A percentile compares a stretch with the other conserved stretches of the same genome.
phyloP scores from a whole-genome alignment of 2,329 filamentous ascomycete species.

The Phialemonium atrogriseum region DNA sequence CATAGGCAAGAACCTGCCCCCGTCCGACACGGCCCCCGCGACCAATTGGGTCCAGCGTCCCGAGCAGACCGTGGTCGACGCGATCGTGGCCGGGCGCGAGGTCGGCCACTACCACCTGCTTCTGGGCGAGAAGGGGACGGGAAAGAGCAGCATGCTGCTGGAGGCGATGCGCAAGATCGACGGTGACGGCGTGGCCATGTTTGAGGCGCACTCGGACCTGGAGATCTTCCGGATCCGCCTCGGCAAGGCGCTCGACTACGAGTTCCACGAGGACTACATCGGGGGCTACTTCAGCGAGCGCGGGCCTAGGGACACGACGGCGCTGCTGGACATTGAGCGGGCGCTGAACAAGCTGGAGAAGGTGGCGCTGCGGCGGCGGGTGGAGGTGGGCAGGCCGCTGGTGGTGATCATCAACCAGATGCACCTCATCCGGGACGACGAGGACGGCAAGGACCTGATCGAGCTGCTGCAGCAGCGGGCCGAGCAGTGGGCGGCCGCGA shows the following conservation, averaged over 20 bases:
- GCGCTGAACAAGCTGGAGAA: constrained; percentile 98
- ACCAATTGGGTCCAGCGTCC: constrained; percentile 76
- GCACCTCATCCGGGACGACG: constrained; percentile 84
- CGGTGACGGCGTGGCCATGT: constrained; percentile 85
- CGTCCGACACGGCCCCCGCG: constrained; percentile 25
- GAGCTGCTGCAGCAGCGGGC: constrained; percentile 93
- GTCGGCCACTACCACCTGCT: constrained; percentile 84
- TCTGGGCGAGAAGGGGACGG: constrained; percentile 91
- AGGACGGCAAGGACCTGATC: constrained; percentile 85
- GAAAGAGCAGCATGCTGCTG: constrained; percentile 92
- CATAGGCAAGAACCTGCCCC: constrained; percentile 46
- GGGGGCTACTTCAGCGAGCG: constrained; percentile 92
- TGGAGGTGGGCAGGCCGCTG: constrained; percentile 57
- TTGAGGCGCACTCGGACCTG: constrained; percentile 89
- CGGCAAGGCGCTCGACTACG: constrained; percentile 90
- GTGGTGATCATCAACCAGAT: constrained; percentile 93
- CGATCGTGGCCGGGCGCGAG: constrained; percentile 66
- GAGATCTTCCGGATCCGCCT: constrained; percentile 92
- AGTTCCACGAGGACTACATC: constrained; percentile 97
- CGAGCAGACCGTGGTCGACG: constrained; percentile 74
- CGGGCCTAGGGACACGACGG: constrained; percentile 84
- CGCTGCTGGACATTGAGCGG: constrained; percentile 88
- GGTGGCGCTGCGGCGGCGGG: constrained; percentile 68
- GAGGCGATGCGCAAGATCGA: constrained; percentile 92
- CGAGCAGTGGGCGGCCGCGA: constrained; percentile 91